phyloP scores from a whole-genome alignment of 148 eudicot species.

The Vaccinium vitisidaea region DNA sequence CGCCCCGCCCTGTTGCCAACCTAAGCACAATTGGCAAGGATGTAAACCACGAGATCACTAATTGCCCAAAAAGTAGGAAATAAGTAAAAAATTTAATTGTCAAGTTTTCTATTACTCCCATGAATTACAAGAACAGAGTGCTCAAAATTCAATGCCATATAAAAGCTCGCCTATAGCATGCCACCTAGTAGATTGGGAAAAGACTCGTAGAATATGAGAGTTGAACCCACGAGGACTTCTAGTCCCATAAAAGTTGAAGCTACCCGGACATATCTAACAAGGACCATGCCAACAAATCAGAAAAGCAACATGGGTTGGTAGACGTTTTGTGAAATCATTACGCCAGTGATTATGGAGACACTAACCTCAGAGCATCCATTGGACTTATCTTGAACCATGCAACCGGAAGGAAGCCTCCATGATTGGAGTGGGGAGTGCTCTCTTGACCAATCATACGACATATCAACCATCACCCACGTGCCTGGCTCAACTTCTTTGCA shows the following conservation, averaged over 20 bases:
- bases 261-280: not conserved
- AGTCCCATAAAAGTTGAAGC: not conserved
- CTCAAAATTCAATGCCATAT: not conserved
- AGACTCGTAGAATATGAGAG: not conserved
- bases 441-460: constrained; percentile 37
- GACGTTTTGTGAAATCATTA: not conserved
- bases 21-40: not conserved
- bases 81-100: not conserved
- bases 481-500: constrained; percentile 38
- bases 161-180: not conserved
- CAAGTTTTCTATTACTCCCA: not conserved
- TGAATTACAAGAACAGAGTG: not conserved
- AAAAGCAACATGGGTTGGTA: not conserved
- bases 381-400: constrained; percentile 43
- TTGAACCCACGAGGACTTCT: not conserved
- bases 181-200: not conserved
- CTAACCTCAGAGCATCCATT: constrained; percentile 39
- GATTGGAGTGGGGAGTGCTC: constrained; percentile 23
- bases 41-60: not conserved
- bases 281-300: not conserved
- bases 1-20: no score
- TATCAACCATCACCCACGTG: constrained; percentile 44
- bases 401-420: constrained; percentile 68
- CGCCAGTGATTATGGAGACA: not conserved
- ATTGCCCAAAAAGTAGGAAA: not conserved